These are phyloP conservation scores for Metrosideros polymorpha DNA, from an alignment of 441 rosid species.

Conservation along the genomic window DNA sequence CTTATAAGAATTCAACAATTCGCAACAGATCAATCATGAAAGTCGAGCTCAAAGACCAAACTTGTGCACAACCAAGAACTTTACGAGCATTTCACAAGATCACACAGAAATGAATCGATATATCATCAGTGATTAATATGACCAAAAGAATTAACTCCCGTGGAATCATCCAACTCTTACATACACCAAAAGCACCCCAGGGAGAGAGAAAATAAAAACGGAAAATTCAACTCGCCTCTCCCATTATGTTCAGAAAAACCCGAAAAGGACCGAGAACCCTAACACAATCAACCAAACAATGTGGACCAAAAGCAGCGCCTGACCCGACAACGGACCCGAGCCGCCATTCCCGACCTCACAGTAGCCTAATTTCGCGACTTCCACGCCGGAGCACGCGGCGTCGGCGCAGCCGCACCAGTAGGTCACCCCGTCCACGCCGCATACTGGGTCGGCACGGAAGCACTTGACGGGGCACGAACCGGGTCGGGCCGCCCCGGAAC, in stretches of 20 bases:
- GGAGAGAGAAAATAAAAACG: neutral
- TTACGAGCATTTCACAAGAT: neutral
- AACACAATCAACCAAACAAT: slow-evolving; percentile 73
- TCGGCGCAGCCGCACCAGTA: slow-evolving; percentile 89
- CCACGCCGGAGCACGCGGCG: slow-evolving; percentile 53
- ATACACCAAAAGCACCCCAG: neutral
- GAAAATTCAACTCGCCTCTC: neutral
- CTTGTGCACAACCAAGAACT: neutral
- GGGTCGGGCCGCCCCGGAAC: slow-evolving; percentile 16
- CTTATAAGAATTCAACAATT: neutral
- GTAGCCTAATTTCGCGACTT: slow-evolving; percentile 56
- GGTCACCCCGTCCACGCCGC: slow-evolving; percentile 70
- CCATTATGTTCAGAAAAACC: slow-evolving; percentile 33
- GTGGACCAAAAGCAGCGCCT: slow-evolving; percentile 73
- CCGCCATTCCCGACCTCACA: slow-evolving; percentile 66
- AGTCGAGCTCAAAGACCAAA: neutral
- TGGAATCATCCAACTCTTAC: neutral
- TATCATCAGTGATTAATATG: neutral
- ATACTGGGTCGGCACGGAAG: slow-evolving; percentile 74
- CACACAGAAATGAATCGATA: neutral
- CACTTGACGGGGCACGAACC: slow-evolving; percentile 60
- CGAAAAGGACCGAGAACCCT: slow-evolving; percentile 63
- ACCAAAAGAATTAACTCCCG: neutral
- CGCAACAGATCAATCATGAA: neutral
- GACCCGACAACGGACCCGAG: slow-evolving; percentile 66